Evolutionary conservation across 2,329 filamentous ascomycete species (phyloP).

Genomic region (Dactylellina cionopaga): DNA sequence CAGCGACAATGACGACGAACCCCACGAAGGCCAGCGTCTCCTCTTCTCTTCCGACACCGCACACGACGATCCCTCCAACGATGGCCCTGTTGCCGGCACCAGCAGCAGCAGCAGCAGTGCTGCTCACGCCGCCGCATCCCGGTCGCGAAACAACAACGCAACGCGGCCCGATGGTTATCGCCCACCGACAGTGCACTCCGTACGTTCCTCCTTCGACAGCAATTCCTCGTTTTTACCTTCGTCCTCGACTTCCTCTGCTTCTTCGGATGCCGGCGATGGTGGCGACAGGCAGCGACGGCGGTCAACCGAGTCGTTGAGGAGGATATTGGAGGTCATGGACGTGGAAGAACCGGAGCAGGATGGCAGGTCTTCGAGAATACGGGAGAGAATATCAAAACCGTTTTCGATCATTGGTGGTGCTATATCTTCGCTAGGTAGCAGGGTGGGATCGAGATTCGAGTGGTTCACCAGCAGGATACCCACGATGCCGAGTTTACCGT

Average conservation of each 20-base stretch:
- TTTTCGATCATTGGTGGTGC: slow-evolving; percentile 56
- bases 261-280: slow-evolving; percentile 55
- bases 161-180: slow-evolving; percentile 62
- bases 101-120: slow-evolving; percentile 1
- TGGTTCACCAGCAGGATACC: slow-evolving; percentile 56
- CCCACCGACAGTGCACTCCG: slow-evolving; percentile 41
- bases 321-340: slow-evolving; percentile 71
- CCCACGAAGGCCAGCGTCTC: slow-evolving; percentile 39
- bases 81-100: not conserved
- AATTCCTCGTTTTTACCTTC: slow-evolving; percentile 69
- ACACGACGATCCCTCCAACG: slow-evolving; percentile 16
- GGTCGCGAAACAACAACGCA: slow-evolving; percentile 59
- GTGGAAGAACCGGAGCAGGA: slow-evolving; percentile 64
- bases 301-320: slow-evolving; percentile 65
- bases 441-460: slow-evolving; percentile 47
- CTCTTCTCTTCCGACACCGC: slow-evolving; percentile 44
- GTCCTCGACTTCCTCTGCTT: slow-evolving; percentile 63
- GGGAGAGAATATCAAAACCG: slow-evolving; percentile 45
- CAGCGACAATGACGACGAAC: slow-evolving; percentile 50
- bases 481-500: slow-evolving; percentile 51
- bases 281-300: slow-evolving; percentile 60
- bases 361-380: slow-evolving; percentile 45
- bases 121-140: slow-evolving; percentile 14
- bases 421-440: slow-evolving; percentile 56
- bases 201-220: slow-evolving; percentile 50